Evolutionary conservation across 2,329 filamentous ascomycete genomes (phyloP), one percentile per base, ranked within the genome.

Genomic region (Daldinia sp.): DNA sequence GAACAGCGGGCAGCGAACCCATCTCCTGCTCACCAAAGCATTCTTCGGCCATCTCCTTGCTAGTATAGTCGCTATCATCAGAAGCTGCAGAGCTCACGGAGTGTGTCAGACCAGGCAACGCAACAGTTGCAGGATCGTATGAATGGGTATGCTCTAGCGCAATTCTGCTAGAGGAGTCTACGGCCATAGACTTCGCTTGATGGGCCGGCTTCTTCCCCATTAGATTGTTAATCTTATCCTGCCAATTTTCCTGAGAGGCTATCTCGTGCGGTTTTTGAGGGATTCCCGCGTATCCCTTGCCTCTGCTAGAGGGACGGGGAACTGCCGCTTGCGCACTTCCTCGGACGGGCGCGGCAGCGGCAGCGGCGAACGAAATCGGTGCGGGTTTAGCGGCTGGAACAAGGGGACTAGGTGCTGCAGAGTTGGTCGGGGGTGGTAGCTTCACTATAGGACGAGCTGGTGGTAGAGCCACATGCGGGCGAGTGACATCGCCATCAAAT

Each of bases 21-120:
- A 92, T 92, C 78, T 94, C 91, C 74, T 92, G 91, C 75, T 93
- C 91, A 76, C 93, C 92, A 71, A 94, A 94, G 71, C 92, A 93
- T 68, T 92, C 90, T 70, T 93, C 92, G 5, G 92, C 91, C 81
- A 93, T 91, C 54, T 89, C 88, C 75, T 90, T 92, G 3, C 89
- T 89, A 15, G 84, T 84, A 20, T 86, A 77, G 33, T 84, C 83
- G 54, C 81, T 81, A 61, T 82, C 79, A 53, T 82, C 82, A 30
- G 78, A 77, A 18, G 75, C 82, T 4, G 75, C 67, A 61, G 63
- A 74, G 50, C 69, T 63, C 0, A 60, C 42, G 9, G 68, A 73
- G 67, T 67, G 76, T 65, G 71, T 81, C 79, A 55, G 81, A 69
- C 65, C 76, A 9, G 90, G 92, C 6, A 95, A 82, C 12, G 91